Base-by-base conservation (phyloP, 2,329 filamentous ascomycete genomes). In the Sclerotiophoma versabilis region DNA sequence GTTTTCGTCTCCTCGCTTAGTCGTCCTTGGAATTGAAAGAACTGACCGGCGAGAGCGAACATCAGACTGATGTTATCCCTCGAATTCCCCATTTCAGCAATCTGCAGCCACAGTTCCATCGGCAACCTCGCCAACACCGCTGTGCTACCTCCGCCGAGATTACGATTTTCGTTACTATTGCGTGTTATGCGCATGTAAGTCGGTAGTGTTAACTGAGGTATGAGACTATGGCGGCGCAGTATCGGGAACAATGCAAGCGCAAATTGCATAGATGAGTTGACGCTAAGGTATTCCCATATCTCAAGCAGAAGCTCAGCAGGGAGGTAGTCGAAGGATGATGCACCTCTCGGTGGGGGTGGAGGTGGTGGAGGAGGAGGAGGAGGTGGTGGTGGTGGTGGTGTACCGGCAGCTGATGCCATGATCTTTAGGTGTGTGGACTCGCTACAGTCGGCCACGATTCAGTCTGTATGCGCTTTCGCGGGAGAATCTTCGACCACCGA, bases 251-350 rank as follows among this genome's bases (percentile, higher is more conserved):
- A 73, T 41, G 78, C 79, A 27, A 82, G 73, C 2, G 76, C 77
- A 43, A 82, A 75, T 27, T 75, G 76, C 63, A 81, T 74, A 49
- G 77, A 78, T 6, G 77, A 69, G 8, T 75, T 68, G 5, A 75
- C 66, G 20, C 71, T 64, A 5, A 81, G 68, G 17, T 72, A 71
- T 15, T 75, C 63, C 52, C 80, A 71, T 14, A 83, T 79, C 34
- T 75, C 71, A 17, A 81, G 68, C 15, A 82, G 69, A 2, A 82
- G 72, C 62, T 83, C 80, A 2, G 74, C 67, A 2, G 80, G 80
- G 5, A 82, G 73, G 14, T 59, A 50, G 50, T 76, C 75, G 41
- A 81, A 76, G 1, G 34, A 36, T 7, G 57, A 58, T 6, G 61
- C 57, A 7, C 43, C 50, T 17, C 69, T 62, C 7, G 58, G 60